A percentile compares a stretch with the other conserved stretches of the same genome.
Conservation (phyloP, 805 yeast genomes). For the Saccharomycopsis fibuligera region DNA sequence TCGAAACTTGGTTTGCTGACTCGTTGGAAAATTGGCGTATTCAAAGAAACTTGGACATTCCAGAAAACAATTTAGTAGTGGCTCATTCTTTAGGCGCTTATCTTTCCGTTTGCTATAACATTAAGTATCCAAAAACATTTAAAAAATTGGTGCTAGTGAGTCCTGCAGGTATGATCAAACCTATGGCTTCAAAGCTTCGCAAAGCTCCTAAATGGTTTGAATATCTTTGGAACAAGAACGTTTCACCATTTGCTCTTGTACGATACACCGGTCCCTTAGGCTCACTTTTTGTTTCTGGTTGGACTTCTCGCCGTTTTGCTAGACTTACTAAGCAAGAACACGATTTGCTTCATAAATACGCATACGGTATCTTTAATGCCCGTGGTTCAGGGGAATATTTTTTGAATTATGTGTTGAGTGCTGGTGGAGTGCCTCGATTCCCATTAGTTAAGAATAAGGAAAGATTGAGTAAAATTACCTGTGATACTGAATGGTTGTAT, state of each 20-base stretch:
- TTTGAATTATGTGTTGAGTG: constrained; percentile 73
- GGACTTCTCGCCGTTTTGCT: constrained; percentile 81
- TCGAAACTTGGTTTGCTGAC: constrained; percentile 39
- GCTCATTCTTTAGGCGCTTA: constrained; percentile 97
- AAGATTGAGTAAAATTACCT: constrained; percentile 41
- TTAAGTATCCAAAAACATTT: constrained; percentile 54
- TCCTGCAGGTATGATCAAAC: constrained; percentile 78
- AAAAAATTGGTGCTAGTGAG: constrained; percentile 70
- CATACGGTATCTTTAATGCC: constrained; percentile 79
- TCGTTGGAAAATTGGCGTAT: constrained; percentile 60
- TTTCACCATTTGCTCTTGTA: constrained; percentile 80
- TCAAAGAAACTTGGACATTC: constrained; percentile 35
- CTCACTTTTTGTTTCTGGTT: constrained; percentile 77
- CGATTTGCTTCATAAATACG: constrained; percentile 61
- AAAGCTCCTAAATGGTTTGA: constrained; percentile 71
- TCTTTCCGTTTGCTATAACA: constrained; percentile 60
- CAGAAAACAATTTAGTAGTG: constrained; percentile 47
- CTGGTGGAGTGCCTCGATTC: constrained; percentile 84
- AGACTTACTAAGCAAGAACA: constrained; percentile 41
- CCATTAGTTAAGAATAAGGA: constrained; percentile 47
- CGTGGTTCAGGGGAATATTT: constrained; percentile 93
- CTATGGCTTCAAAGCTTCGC: constrained; percentile 33
- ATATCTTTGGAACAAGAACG: constrained; percentile 76
- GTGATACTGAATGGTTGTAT: constrained; percentile 72
- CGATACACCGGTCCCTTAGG: constrained; percentile 78